Base-by-base conservation (phyloP, 2,329 filamentous ascomycete genomes). In the Colletotrichum sp. region DNA sequence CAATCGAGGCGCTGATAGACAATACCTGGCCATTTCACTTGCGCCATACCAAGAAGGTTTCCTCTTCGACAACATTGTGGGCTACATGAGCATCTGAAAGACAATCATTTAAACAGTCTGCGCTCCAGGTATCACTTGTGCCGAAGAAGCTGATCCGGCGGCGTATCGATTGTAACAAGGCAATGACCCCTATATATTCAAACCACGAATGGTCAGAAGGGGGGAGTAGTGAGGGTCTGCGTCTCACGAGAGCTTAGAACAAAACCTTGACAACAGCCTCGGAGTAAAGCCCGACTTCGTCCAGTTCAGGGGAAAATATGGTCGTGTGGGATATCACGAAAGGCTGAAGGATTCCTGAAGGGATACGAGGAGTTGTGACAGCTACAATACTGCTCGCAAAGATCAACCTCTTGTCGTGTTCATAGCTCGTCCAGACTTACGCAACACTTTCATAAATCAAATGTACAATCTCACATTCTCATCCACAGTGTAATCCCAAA, bases 131-230 rank as follows among this genome's bases (percentile, higher is more conserved):
- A 39, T 39, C 4, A 4, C 36, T 18, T 39, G 36, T 39, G 36
- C 36, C 16, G 16, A 39, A 8, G 36, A 39, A 39, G 36, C 36
- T 18, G 36, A 39, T 39, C 36, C 2, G 36, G 15, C 36, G 16
- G 15, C 15, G 36, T 39, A 39, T 39, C 36, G 15, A 39, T 39
- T 8, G 36, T 15, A 39, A 39, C 18, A 15, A 39, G 36, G 36
- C 36, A 39, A 5, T 0, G 36, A 1, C 8, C 16, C 0, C 36
- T 0, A 18, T 9, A 39, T 0, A 39, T 39, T 39, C 36, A 18
- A 15, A 39, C 8, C 16, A 39, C 9, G 8, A 39, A 39, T 39
- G 5, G 8, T 39, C 36, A 0, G 36, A 39, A 39, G 36, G 2
- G 1, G 1, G 36, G 16, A 39, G 36, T 39, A 3, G 36, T 18